Evolutionary conservation across 2,329 filamentous ascomycete species (phyloP).

Genomic region (Pezizomycotina sp.): DNA sequence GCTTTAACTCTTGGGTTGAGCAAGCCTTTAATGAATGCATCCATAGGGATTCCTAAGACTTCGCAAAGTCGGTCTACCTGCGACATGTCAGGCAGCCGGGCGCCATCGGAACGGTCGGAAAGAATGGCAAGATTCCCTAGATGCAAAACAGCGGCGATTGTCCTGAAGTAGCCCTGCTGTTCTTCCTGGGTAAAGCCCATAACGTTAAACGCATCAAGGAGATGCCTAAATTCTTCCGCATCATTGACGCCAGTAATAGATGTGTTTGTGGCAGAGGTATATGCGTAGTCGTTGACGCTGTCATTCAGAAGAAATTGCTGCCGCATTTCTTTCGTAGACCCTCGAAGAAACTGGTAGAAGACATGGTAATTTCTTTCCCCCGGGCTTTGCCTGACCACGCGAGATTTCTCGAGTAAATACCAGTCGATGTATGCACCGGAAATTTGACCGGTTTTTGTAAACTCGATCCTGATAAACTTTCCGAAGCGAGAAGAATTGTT

Average conservation of each 20-base stretch:
- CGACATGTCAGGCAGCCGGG: slow-evolving; percentile 60
- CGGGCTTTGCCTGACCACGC: slow-evolving; percentile 72
- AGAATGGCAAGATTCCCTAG: slow-evolving; percentile 79
- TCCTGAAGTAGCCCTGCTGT: slow-evolving; percentile 65
- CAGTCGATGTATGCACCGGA: slow-evolving; percentile 94
- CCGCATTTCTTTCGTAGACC: slow-evolving; percentile 57
- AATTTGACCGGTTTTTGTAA: slow-evolving; percentile 73
- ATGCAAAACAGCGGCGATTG: slow-evolving; percentile 80
- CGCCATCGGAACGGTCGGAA: slow-evolving; percentile 53
- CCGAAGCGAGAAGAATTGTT: slow-evolving; percentile 97
- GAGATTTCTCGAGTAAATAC: slow-evolving; percentile 96
- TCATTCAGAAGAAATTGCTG: slow-evolving; percentile 59
- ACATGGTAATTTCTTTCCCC: slow-evolving; percentile 93
- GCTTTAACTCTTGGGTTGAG: slow-evolving; percentile 90
- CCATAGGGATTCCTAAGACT: slow-evolving; percentile 66
- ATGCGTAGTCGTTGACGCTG: slow-evolving; percentile 72
- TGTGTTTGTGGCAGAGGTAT: slow-evolving; percentile 82
- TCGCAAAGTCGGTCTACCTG: slow-evolving; percentile 62
- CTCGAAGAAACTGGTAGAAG: slow-evolving; percentile 87
- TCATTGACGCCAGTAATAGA: slow-evolving; percentile 83
- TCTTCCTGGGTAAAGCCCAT: slow-evolving; percentile 87
- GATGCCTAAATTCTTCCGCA: slow-evolving; percentile 67
- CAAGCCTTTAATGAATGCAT: slow-evolving; percentile 73
- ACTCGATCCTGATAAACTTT: slow-evolving; percentile 97
- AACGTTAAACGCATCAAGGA: slow-evolving; percentile 82